These are phyloP conservation scores for Phialocephala subalpina DNA, from an alignment of 2,329 filamentous ascomycete genomes.

Conservation along the genomic window DNA sequence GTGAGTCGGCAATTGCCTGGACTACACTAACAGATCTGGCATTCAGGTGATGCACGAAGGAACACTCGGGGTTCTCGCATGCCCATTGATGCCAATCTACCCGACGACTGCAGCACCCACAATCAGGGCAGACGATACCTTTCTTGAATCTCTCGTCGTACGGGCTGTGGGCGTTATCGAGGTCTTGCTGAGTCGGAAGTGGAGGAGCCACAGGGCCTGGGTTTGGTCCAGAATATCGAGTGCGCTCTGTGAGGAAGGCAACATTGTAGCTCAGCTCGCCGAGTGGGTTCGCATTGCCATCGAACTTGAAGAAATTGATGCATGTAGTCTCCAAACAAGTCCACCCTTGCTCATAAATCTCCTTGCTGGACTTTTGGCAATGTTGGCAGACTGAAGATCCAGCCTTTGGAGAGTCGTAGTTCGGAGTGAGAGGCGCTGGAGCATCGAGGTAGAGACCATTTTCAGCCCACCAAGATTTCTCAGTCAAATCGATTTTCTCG, in stretches of 20 bases:
- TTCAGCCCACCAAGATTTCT: conserved; percentile 66
- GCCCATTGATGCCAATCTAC: conserved; percentile 68
- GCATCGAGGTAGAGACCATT: conserved; percentile 37
- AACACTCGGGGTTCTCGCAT: conserved; percentile 61
- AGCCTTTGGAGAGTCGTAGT: conserved; percentile 31
- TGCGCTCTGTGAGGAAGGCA: conserved; percentile 64
- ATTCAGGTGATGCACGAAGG: conserved; percentile 48
- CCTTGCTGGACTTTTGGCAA: conserved; percentile 51
- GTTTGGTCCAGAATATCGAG: conserved; percentile 47
- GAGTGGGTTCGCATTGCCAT: conserved; percentile 40
- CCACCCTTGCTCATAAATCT: conserved; percentile 58
- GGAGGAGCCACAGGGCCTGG: conserved; percentile 50
- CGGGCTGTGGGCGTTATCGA: conserved; percentile 48
- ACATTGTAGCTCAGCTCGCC: conserved; percentile 58
- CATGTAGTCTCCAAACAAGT: conserved; percentile 65
- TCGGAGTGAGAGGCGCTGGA: conserved; percentile 35
- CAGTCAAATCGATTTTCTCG: conserved; percentile 64
- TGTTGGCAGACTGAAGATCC: conserved; percentile 45
- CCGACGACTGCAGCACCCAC: conserved; percentile 67
- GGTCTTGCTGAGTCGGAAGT: conserved; percentile 47
- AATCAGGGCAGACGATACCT: conserved; percentile 73
- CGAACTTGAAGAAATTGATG: conserved; percentile 54
- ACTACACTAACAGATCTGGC: conserved; percentile 21
- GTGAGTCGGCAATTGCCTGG: conserved; percentile 25
- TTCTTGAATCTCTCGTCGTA: conserved; percentile 61